These are phyloP conservation scores for Mycena venus DNA, from an alignment of 768 basidiomycete genomes.

Conservation along the genomic window DNA sequence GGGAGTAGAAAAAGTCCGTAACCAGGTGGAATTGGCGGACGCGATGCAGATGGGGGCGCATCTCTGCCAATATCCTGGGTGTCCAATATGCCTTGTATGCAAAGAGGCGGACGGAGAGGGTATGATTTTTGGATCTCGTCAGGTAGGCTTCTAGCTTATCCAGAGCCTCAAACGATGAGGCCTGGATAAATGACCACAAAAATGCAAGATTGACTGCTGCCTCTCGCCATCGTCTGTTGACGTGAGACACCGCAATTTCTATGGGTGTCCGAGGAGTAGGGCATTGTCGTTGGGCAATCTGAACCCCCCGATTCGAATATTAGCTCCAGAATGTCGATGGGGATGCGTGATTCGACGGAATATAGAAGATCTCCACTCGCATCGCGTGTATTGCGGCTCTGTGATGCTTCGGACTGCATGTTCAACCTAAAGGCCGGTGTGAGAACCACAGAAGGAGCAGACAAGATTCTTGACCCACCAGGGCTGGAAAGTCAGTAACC, in stretches of 20 bases:
- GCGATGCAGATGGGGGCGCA: constrained; percentile 25
- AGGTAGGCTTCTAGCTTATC: constrained; percentile 29
- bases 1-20: constrained; percentile 25
- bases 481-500: constrained; percentile 7
- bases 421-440: neutral
- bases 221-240: constrained; percentile 29
- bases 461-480: neutral
- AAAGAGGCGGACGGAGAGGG: constrained; percentile 23
- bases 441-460: neutral
- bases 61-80: constrained; percentile 9
- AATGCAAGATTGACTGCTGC: constrained; percentile 25
- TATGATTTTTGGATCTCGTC: constrained; percentile 24
- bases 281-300: constrained; percentile 4
- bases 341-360: constrained; percentile 28
- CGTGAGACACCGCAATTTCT: constrained; percentile 27
- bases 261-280: constrained; percentile 3
- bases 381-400: neutral
- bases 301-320: constrained; percentile 29
- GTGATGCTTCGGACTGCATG: constrained; percentile 21
- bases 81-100: constrained; percentile 25
- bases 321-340: constrained; percentile 30
- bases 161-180: constrained; percentile 17
- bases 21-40: constrained; percentile 27
- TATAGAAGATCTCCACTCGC: constrained; percentile 3
- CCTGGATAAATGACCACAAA: constrained; percentile 30